phyloP scores from a whole-genome alignment of 495 filamentous ascomycete species.

The Xylaria intraflava region DNA sequence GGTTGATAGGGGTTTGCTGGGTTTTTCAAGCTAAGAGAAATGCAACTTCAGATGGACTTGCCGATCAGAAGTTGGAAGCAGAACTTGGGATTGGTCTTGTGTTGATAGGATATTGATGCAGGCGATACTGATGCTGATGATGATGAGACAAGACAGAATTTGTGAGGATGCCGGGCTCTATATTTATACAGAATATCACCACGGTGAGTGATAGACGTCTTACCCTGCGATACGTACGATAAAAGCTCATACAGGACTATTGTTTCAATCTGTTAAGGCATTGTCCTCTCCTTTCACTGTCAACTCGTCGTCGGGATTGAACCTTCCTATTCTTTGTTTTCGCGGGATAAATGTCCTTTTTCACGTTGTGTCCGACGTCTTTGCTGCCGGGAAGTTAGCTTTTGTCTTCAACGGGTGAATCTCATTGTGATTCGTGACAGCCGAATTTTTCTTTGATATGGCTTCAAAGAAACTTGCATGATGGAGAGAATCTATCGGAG shows the following conservation, averaged over 20 bases:
- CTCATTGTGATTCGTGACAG: no score
- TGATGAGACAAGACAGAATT: neutral
- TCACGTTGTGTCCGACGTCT: no score
- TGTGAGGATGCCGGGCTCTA: neutral
- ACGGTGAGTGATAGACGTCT: no score
- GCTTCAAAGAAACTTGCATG: no score
- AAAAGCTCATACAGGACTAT: no score
- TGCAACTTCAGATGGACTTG: constrained; percentile 1
- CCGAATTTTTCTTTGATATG: no score
- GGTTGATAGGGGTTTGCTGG: neutral
- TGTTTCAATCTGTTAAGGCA: neutral
- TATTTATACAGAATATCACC: neutral
- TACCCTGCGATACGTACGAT: no score
- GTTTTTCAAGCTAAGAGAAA: neutral
- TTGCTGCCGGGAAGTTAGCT: no score
- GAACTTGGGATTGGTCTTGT: no score
- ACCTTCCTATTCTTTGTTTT: neutral
- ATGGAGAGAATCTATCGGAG: no score
- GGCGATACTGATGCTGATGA: neutral
- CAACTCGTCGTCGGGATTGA: neutral
- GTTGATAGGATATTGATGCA: neutral
- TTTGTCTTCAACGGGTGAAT: no score
- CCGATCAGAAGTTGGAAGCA: neutral
- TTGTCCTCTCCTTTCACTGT: neutral
- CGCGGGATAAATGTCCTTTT: neutral